These are phyloP conservation scores for Hypoxylon cercidicola DNA, from an alignment of 495 filamentous ascomycete genomes.

Conservation along the genomic window DNA sequence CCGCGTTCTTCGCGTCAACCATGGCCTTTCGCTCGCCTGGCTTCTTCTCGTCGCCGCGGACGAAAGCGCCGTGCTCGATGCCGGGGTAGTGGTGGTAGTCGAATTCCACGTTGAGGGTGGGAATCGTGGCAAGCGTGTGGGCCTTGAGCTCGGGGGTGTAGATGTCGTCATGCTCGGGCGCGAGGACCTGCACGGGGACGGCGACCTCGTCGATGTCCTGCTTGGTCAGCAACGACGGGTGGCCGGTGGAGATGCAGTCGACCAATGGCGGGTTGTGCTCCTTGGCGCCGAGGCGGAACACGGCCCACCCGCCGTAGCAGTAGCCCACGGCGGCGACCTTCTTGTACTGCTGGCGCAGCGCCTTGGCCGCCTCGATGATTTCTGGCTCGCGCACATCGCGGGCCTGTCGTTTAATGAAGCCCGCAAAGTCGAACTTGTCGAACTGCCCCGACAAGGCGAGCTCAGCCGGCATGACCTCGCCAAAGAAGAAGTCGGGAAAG, in stretches of 20 bases:
- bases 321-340: slow-evolving; percentile 67
- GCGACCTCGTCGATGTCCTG: slow-evolving; percentile 61
- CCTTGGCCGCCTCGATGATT: slow-evolving; percentile 60
- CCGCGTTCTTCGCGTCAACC: slow-evolving; percentile 58
- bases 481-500: slow-evolving; percentile 66
- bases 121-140: slow-evolving; percentile 55
- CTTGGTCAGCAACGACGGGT: slow-evolving; percentile 61
- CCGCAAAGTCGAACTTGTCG: slow-evolving; percentile 53
- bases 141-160: slow-evolving; percentile 65
- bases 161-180: slow-evolving; percentile 63
- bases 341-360: slow-evolving; percentile 53
- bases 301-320: slow-evolving; percentile 71
- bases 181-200: slow-evolving; percentile 67
- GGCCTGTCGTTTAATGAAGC: slow-evolving; percentile 50
- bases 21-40: slow-evolving; percentile 57
- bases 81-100: slow-evolving; percentile 69
- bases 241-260: slow-evolving; percentile 64
- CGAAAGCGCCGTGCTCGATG: slow-evolving; percentile 61
- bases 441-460: slow-evolving; percentile 45
- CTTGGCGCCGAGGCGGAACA: slow-evolving; percentile 55
- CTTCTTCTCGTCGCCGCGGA: slow-evolving; percentile 56
- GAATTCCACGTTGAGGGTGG: slow-evolving; percentile 56
- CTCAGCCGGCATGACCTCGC: slow-evolving; percentile 48
- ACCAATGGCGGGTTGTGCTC: slow-evolving; percentile 57
- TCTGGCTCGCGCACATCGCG: slow-evolving; percentile 63